phyloP scores from a whole-genome alignment of 768 basidiomycete genomes.

The Macrolepiota fuliginosa region DNA sequence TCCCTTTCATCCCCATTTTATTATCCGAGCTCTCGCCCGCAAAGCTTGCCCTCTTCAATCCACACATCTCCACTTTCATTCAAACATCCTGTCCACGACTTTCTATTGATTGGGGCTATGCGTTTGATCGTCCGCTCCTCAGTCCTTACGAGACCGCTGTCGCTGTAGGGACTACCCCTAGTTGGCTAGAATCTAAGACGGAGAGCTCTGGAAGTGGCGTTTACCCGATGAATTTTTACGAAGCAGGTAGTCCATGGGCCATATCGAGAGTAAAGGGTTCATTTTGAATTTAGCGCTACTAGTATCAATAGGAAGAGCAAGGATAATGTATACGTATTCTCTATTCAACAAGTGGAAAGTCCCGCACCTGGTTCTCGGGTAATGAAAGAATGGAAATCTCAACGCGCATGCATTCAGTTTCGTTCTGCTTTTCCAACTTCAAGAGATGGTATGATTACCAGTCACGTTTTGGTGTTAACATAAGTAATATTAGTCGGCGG shows the following conservation, averaged over 20 bases:
- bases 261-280: slow-evolving; percentile 55
- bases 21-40: slow-evolving; percentile 97
- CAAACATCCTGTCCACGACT: slow-evolving; percentile 97
- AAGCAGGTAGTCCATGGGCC: slow-evolving; percentile 77
- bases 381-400: too few relatives aligned
- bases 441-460: too few relatives aligned
- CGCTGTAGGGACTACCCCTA: slow-evolving; percentile 63
- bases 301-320: slow-evolving; percentile 31
- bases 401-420: too few relatives aligned
- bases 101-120: slow-evolving; percentile 99
- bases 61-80: slow-evolving; percentile 84
- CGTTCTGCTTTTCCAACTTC: too few relatives aligned
- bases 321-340: too few relatives aligned
- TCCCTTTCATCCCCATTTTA: slow-evolving; percentile 87
- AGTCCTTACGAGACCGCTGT: slow-evolving; percentile 94
- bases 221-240: slow-evolving; percentile 98
- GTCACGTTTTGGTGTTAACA: too few relatives aligned
- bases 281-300: slow-evolving; percentile 25
- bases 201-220: slow-evolving; percentile 29
- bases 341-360: slow-evolving; percentile 29
- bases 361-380: slow-evolving; percentile 26
- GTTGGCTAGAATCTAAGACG: slow-evolving; percentile 56
- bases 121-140: slow-evolving; percentile 84
- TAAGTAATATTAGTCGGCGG: too few relatives aligned
- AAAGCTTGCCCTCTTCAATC: slow-evolving; percentile 81